Evolutionary conservation across 2,329 filamentous ascomycete genomes (phyloP).

Genomic region (Paracorniculantispora psalliotae): DNA sequence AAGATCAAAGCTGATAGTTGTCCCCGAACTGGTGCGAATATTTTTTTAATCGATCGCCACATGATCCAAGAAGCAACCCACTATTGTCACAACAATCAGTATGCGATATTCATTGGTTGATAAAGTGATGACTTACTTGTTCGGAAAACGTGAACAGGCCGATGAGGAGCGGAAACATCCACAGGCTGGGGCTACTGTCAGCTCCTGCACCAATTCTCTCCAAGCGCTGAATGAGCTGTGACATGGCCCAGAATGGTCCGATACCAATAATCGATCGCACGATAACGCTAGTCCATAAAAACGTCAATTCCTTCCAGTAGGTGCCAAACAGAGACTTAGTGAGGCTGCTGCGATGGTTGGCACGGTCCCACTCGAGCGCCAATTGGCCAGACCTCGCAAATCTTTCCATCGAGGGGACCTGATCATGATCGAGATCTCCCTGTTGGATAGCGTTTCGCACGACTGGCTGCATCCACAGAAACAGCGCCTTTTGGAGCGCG

Average conservation of each 20-base stretch:
- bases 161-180: conserved; percentile 48
- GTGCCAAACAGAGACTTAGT: not conserved
- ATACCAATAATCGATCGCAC: not conserved
- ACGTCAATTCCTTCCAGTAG: not conserved
- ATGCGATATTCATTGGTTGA: no score
- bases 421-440: not conserved
- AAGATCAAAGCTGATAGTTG: conserved; percentile 72
- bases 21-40: conserved; percentile 62
- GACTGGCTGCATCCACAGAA: conserved; percentile 1
- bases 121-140: conserved; percentile 61
- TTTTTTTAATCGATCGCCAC: conserved; percentile 59
- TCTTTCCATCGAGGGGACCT: not conserved
- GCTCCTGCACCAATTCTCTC: not conserved
- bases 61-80: conserved; percentile 62
- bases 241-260: conserved; percentile 10
- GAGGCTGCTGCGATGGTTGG: not conserved
- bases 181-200: not conserved
- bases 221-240: not conserved
- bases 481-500: not conserved
- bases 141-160: conserved; percentile 51
- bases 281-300: not conserved
- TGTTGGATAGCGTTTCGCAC: not conserved
- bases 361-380: not conserved
- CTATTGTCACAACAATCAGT: no score
- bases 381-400: not conserved